Conservation (phyloP, 2,329 filamentous ascomycete genomes). For the Cadophora sp. region DNA sequence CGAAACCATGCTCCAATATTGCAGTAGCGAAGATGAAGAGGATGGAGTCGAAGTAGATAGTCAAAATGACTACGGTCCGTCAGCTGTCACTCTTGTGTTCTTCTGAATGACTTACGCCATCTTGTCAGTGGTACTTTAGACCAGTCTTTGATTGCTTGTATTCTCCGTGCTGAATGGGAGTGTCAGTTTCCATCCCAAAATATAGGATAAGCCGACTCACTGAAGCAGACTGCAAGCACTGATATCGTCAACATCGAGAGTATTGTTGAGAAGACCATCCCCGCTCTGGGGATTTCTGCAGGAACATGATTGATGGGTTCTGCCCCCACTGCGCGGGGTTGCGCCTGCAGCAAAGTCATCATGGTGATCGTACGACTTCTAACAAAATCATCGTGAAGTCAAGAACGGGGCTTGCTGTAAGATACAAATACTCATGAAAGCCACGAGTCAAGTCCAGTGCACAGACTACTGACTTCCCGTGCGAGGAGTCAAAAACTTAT, state of each 20-base stretch:
- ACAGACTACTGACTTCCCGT: not conserved
- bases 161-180: conserved; percentile 21
- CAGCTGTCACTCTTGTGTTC: not conserved
- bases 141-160: conserved; percentile 26
- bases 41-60: conserved; percentile 65
- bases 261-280: conserved; percentile 24
- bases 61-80: conserved; percentile 43
- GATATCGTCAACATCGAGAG: conserved; percentile 28
- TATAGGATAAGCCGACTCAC: conserved; percentile 17
- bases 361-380: conserved; percentile 15
- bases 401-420: not conserved
- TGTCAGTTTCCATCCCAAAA: not conserved
- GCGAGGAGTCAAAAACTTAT: not conserved
- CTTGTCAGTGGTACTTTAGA: conserved; percentile 29
- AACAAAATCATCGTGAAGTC: not conserved
- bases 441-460: conserved; percentile 8
- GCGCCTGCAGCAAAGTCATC: conserved; percentile 12
- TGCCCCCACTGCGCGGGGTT: conserved; percentile 3
- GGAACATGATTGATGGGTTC: conserved; percentile 20
- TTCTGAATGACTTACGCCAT: conserved; percentile 28
- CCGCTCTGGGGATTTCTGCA: conserved; percentile 46
- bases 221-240: conserved; percentile 31
- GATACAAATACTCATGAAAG: conserved; percentile 3
- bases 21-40: conserved; percentile 63
- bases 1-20: conserved; percentile 61